phyloP scores from a whole-genome alignment of 768 basidiomycete genomes.

The Rubroboletus pulcherrimus region DNA sequence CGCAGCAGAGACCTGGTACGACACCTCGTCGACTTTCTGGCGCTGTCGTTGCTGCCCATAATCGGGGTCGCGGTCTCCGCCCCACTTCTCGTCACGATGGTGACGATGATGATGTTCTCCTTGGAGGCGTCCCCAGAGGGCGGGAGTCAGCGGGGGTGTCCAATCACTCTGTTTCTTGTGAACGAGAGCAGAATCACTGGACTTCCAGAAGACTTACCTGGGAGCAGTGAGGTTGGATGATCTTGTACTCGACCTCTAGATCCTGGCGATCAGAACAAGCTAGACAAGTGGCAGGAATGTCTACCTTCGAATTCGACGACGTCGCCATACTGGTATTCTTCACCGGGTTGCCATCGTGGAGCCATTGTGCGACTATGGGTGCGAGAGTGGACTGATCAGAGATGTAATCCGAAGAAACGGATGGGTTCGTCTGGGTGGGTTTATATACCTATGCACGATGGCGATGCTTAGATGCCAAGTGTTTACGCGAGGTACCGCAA shows the following conservation, averaged over 20 bases:
- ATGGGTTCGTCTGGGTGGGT: neutral
- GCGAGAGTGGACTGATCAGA: constrained; percentile 3
- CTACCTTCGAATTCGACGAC: constrained; percentile 57
- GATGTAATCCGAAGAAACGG: constrained; percentile 1
- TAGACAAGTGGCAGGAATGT: neutral
- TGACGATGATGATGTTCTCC: constrained; percentile 28
- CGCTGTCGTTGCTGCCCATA: constrained; percentile 27
- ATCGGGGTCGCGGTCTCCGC: constrained; percentile 14
- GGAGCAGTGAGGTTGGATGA: constrained; percentile 68
- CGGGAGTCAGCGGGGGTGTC: constrained; percentile 58
- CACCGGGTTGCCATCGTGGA: constrained; percentile 59
- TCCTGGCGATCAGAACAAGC: constrained; percentile 8
- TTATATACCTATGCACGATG: constrained; percentile 20
- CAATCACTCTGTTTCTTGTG: constrained; percentile 52
- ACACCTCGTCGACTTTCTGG: constrained; percentile 23
- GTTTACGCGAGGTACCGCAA: neutral
- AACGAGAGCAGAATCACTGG: neutral
- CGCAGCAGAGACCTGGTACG: constrained; percentile 13
- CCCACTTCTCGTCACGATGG: constrained; percentile 17
- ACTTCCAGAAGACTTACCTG: constrained; percentile 42
- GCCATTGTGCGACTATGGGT: constrained; percentile 33
- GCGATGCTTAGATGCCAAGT: constrained; percentile 4
- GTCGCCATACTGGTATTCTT: constrained; percentile 50
- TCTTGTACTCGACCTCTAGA: constrained; percentile 54
- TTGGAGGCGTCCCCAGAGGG: constrained; percentile 60